These are phyloP conservation scores for Verbascum thapsus DNA, from an alignment of 257 asterid species.

Conservation along the genomic window DNA sequence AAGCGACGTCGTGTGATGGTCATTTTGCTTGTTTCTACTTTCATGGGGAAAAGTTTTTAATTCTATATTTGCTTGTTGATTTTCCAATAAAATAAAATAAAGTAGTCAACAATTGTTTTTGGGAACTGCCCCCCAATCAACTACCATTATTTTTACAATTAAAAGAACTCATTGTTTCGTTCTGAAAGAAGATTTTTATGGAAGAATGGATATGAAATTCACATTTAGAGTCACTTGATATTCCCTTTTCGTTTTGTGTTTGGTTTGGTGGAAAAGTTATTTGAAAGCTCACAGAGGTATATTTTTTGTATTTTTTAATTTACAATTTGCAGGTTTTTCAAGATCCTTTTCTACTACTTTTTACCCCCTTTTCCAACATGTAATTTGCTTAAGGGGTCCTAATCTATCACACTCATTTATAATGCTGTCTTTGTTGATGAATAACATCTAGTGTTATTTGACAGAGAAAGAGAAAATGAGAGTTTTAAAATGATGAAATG, in stretches of 20 bases:
- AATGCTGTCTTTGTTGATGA: slow-evolving; percentile 32
- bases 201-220: neutral
- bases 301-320: neutral
- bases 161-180: too few relatives aligned
- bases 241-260: neutral
- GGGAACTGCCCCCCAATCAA: slow-evolving; percentile 29
- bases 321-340: neutral
- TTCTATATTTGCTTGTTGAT: slow-evolving; percentile 23
- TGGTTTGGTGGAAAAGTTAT: slow-evolving; percentile 1
- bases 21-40: slow-evolving; percentile 3
- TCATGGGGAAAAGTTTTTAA: slow-evolving; percentile 25
- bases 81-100: slow-evolving; percentile 30
- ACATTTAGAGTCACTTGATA: neutral
- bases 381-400: slow-evolving; percentile 30
- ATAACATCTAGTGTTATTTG: slow-evolving; percentile 15
- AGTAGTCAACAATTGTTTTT: too few relatives aligned
- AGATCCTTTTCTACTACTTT: neutral
- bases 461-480: slow-evolving; percentile 15
- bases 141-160: slow-evolving; percentile 22
- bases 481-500: too few relatives aligned
- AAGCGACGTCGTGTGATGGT: slow-evolving; percentile 24
- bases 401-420: slow-evolving; percentile 29
- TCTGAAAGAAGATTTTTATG: neutral
- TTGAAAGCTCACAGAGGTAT: neutral
- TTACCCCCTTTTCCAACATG: neutral